Evolutionary conservation across 352 stramenopile species (phyloP).

Genomic region (Globisporangium spiculum): DNA sequence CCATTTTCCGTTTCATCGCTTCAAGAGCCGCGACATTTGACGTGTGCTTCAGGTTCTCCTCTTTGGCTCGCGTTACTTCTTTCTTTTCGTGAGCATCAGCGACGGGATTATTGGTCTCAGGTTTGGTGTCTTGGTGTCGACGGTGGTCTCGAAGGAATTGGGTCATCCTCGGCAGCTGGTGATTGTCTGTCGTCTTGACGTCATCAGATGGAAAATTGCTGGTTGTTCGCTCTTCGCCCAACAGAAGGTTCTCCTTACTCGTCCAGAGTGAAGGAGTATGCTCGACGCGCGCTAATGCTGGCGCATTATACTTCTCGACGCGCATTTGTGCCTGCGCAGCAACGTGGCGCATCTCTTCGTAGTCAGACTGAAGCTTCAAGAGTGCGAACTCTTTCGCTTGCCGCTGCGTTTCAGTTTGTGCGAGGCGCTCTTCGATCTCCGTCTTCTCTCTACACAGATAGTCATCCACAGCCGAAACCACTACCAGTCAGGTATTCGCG

Average conservation of each 20-base stretch:
- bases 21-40: conserved; percentile 38
- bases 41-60: neutral
- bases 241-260: conserved; percentile 6
- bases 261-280: neutral
- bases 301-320: conserved; percentile 25
- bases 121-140: neutral
- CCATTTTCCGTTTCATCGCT: conserved; percentile 34
- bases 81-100: neutral
- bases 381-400: conserved; percentile 37
- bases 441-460: conserved; percentile 41
- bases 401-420: conserved; percentile 31
- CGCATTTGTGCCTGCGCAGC: conserved; percentile 40
- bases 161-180: neutral
- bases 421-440: conserved; percentile 44
- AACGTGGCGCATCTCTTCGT: conserved; percentile 39
- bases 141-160: conserved; percentile 12
- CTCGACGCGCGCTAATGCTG: conserved; percentile 11
- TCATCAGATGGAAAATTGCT: neutral
- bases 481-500: neutral
- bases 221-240: neutral
- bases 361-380: conserved; percentile 26
- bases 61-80: neutral
- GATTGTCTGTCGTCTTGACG: neutral
- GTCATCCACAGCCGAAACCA: too few relatives aligned
- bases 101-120: too few relatives aligned